Conservation (phyloP, 1,284 basidiomycete species). For the Rhodotorula sp. region DNA sequence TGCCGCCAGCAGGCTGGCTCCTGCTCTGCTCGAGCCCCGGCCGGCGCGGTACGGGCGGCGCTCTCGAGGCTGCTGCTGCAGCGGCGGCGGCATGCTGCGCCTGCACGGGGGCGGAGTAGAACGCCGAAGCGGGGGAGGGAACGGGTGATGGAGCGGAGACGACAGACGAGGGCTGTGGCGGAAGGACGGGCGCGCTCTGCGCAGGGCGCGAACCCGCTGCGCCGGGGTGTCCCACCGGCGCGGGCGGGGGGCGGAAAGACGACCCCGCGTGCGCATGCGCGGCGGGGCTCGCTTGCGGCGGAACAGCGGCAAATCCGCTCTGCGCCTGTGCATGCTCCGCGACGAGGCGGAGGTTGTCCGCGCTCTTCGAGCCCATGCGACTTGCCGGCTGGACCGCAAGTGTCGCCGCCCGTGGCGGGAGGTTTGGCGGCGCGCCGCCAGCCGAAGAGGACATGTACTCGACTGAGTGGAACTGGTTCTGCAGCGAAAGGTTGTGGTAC, state of each 20-base stretch:
- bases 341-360: conserved; percentile 29
- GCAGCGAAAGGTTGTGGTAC: conserved; percentile 39
- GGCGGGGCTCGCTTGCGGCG: conserved; percentile 5
- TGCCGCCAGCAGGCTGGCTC: neutral
- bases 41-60: neutral
- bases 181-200: neutral
- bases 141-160: neutral
- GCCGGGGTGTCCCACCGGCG: conserved; percentile 1
- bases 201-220: neutral
- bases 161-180: neutral
- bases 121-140: conserved; percentile 14
- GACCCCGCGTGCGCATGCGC: conserved; percentile 6
- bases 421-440: neutral
- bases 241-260: conserved; percentile 7
- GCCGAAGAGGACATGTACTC: neutral
- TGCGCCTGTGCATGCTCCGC: conserved; percentile 9
- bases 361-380: conserved; percentile 29
- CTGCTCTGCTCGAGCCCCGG: conserved; percentile 11
- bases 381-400: neutral
- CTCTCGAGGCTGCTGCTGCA: neutral
- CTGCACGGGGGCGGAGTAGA: conserved; percentile 27
- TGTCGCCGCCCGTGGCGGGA: neutral
- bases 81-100: conserved; percentile 15
- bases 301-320: neutral
- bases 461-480: conserved; percentile 16